Percentiles rank a stretch among this genome's conserved stretches.
These are phyloP conservation scores for Fusarium torulosum DNA, from an alignment of 2,329 filamentous ascomycete species.

Conservation along the genomic window DNA sequence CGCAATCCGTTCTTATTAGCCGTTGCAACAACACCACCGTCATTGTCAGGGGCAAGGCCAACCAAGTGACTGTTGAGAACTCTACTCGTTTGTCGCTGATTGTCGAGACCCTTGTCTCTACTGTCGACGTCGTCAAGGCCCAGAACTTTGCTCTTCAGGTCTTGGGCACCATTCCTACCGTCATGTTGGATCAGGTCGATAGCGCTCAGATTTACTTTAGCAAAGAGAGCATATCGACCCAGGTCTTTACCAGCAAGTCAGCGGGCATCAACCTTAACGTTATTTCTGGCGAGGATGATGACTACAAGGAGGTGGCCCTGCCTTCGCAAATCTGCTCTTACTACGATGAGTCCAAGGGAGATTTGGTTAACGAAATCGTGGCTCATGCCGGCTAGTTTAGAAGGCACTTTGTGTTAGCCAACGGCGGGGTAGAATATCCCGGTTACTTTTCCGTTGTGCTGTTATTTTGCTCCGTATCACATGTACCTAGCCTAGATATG, in stretches of 20 bases:
- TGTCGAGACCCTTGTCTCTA: constrained; percentile 89
- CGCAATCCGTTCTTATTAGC: constrained; percentile 91
- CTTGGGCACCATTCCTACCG: constrained; percentile 84
- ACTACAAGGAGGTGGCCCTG: constrained; percentile 88
- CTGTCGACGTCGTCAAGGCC: constrained; percentile 95
- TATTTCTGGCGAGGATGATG: constrained; percentile 76
- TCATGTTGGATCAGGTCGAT: constrained; percentile 94
- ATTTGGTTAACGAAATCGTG: constrained; percentile 92
- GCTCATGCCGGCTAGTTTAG: constrained; percentile 81
- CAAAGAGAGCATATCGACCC: constrained; percentile 80
- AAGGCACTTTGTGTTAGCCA: constrained; percentile 34
- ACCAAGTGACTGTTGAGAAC: constrained; percentile 97
- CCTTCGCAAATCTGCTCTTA: constrained; percentile 90
- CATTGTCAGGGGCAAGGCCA: constrained; percentile 91
- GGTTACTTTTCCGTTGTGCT: constrained; percentile 8
- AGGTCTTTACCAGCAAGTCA: constrained; percentile 91
- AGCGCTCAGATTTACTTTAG: constrained; percentile 88
- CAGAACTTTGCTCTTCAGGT: constrained; percentile 96
- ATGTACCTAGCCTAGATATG: constrained; percentile 31
- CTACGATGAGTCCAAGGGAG: constrained; percentile 76
- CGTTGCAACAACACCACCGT: constrained; percentile 92
- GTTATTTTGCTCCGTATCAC: constrained; percentile 9
- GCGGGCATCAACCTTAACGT: constrained; percentile 89
- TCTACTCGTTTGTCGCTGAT: constrained; percentile 85
- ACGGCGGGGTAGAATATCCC: constrained; percentile 38